phyloP scores from a whole-genome alignment of 2,329 filamentous ascomycete species.

The Cladophialophora bantiana region DNA sequence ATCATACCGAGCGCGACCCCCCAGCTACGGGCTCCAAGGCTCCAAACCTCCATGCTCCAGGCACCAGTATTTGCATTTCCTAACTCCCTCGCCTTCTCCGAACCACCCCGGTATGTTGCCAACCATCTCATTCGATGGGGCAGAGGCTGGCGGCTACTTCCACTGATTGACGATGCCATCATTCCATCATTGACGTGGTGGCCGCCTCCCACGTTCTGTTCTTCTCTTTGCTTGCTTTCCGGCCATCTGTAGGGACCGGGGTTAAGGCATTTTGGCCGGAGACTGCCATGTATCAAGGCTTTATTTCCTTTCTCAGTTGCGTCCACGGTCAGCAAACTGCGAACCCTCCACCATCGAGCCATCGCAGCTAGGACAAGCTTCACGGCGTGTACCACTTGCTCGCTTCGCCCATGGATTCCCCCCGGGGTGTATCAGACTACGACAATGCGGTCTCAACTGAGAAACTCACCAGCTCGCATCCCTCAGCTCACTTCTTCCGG shows the following conservation, averaged over 20 bases:
- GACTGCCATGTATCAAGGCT: neutral
- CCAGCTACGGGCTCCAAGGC: neutral
- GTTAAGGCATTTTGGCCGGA: conserved; percentile 9
- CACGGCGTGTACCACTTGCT: neutral
- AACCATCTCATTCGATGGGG: conserved; percentile 3
- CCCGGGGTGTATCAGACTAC: conserved; percentile 22
- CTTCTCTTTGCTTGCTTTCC: neutral
- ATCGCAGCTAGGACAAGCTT: neutral
- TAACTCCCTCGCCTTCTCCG: neutral
- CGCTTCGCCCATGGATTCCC: conserved; percentile 14
- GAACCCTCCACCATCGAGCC: neutral
- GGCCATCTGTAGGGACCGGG: conserved; percentile 8
- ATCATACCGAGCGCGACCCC: conserved; percentile 7
- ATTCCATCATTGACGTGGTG: neutral
- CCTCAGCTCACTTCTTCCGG: neutral
- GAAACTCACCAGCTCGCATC: neutral
- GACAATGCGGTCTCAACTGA: conserved; percentile 16
- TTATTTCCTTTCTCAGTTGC: conserved; percentile 7
- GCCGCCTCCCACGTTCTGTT: neutral
- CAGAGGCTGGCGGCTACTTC: neutral
- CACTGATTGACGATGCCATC: conserved; percentile 4
- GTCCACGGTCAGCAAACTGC: neutral
- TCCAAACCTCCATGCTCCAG: conserved; percentile 8
- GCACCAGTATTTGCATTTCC: conserved; percentile 14
- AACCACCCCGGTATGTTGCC: neutral